Percentiles rank a stretch among this genome's conserved stretches.
Evolutionary conservation across 139 green algal genomes (phyloP).

Genomic region (Helicosporidium sp.): DNA sequence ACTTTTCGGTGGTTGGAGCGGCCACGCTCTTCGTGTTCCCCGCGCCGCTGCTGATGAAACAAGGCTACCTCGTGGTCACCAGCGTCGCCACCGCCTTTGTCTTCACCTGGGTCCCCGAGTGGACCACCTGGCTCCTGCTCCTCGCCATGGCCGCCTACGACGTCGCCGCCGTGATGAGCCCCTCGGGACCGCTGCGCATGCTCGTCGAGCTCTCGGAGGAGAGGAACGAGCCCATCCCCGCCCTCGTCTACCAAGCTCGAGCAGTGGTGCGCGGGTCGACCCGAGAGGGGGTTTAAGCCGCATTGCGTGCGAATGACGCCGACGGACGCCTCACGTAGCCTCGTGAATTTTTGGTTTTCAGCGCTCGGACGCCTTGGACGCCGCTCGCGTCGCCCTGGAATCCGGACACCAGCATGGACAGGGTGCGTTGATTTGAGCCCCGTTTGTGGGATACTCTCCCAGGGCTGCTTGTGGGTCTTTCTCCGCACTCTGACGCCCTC

Average conservation of each 20-base stretch:
- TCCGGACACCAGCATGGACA: too few relatives aligned
- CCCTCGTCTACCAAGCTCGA: conserved; percentile 89
- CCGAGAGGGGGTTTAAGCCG: too few relatives aligned
- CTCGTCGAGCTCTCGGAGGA: conserved; percentile 79
- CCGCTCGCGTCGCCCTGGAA: too few relatives aligned
- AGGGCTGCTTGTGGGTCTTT: too few relatives aligned
- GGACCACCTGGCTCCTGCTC: conserved; percentile 89
- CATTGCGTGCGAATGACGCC: too few relatives aligned
- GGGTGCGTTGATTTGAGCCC: neutral
- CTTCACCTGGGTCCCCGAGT: conserved; percentile 90
- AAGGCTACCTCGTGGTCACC: conserved; percentile 64
- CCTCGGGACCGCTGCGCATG: conserved; percentile 52
- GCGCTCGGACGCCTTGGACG: too few relatives aligned
- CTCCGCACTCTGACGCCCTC: too few relatives aligned
- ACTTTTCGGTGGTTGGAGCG: conserved; percentile 51
- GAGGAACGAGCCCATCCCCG: conserved; percentile 73
- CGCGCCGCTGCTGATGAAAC: conserved; percentile 69
- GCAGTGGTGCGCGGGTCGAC: too few relatives aligned
- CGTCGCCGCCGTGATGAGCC: conserved; percentile 63
- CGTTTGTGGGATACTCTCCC: too few relatives aligned
- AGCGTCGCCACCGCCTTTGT: conserved; percentile 71
- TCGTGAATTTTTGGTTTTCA: too few relatives aligned
- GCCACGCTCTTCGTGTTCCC: conserved; percentile 63
- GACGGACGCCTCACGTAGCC: too few relatives aligned
- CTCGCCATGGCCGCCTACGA: conserved; percentile 87